phyloP scores from a whole-genome alignment of 202 grass and related monocot species.

The Cymbopogon flexuosus region DNA sequence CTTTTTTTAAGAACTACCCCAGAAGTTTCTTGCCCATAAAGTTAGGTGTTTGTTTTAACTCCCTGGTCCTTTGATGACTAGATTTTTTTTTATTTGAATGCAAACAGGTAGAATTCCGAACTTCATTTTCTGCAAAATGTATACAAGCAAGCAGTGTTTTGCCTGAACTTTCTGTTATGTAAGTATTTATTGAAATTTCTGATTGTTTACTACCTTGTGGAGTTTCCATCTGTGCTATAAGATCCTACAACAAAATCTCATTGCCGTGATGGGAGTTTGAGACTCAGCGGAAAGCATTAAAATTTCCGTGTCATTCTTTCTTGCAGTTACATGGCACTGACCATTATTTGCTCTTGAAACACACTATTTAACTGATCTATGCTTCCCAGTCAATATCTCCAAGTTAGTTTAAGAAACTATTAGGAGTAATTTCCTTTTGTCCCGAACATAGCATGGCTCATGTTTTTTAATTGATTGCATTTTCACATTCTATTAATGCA shows the following conservation, averaged over 20 bases:
- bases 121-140: constrained; percentile 70
- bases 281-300: background rate
- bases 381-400: constrained; percentile 13
- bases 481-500: constrained; percentile 38
- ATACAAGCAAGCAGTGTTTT: constrained; percentile 66
- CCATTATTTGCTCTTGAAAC: constrained; percentile 8
- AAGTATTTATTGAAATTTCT: constrained; percentile 25
- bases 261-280: background rate
- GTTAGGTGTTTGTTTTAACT: background rate
- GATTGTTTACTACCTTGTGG: background rate
- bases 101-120: constrained; percentile 84
- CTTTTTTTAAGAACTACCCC: background rate
- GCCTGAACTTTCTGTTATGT: constrained; percentile 83
- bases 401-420: constrained; percentile 23
- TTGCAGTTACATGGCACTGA: background rate
- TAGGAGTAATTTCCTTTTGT: constrained; percentile 9
- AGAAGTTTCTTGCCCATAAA: background rate
- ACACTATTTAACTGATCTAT: background rate
- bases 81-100: constrained; percentile 15
- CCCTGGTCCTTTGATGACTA: background rate
- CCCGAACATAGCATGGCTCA: constrained; percentile 12
- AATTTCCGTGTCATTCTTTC: background rate
- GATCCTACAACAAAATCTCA: constrained; percentile 1
- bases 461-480: constrained; percentile 1
- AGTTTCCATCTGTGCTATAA: background rate